Conservation (phyloP, 352 stramenopile species). For the Labyrinthula sp. region DNA sequence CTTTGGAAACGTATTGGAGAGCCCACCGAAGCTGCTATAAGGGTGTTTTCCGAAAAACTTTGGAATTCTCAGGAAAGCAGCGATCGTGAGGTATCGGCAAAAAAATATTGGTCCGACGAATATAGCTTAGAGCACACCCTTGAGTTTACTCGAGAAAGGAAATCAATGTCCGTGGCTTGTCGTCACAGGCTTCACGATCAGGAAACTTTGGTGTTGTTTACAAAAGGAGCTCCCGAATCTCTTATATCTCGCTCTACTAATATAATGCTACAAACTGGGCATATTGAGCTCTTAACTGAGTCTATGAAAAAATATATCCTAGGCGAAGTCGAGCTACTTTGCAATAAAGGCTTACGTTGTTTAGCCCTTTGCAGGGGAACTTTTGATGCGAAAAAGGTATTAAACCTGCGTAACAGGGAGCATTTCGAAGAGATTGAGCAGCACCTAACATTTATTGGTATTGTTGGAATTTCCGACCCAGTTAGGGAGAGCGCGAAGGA, state of each 20-base stretch:
- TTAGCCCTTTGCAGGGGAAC: not conserved
- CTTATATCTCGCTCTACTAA: constrained; percentile 43
- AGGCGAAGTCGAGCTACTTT: constrained; percentile 5
- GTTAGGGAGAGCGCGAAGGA: constrained; percentile 55
- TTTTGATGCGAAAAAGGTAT: not conserved
- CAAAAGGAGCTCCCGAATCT: constrained; percentile 45
- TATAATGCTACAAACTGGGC: constrained; percentile 45
- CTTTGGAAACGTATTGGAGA: constrained; percentile 43
- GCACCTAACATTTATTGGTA: constrained; percentile 55
- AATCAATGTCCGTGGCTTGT: constrained; percentile 54
- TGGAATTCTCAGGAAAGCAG: constrained; percentile 42
- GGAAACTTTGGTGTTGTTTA: constrained; percentile 1
- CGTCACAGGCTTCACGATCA: constrained; percentile 37
- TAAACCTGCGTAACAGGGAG: not conserved
- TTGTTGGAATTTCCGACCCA: constrained; percentile 77
- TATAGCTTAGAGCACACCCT: too few species aligned
- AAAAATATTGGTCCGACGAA: constrained; percentile 38
- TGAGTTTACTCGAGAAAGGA: constrained; percentile 54
- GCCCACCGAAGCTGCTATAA: constrained; percentile 54
- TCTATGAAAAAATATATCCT: constrained; percentile 48
- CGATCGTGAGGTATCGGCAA: constrained; percentile 43
- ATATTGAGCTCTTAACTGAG: constrained; percentile 40
- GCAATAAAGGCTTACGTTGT: constrained; percentile 1
- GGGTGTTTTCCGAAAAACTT: constrained; percentile 45
- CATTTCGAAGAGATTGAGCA: constrained; percentile 46